Conservation (phyloP, 2,329 filamentous ascomycete species). For the Tolypocladium ophioglossoides region DNA sequence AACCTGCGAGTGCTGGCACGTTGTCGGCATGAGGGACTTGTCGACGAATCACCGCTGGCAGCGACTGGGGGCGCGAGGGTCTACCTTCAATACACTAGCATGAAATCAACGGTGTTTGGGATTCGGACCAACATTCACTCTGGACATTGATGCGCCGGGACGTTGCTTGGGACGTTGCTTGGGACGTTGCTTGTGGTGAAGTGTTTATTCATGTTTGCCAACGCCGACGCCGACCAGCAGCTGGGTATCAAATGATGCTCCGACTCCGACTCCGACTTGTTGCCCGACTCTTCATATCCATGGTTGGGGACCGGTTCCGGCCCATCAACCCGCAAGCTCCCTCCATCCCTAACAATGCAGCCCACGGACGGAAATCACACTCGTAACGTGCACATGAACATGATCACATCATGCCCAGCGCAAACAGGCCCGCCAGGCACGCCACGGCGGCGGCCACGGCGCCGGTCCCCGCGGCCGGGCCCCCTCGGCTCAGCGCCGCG, state of each 20-base stretch:
- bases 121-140: conserved; percentile 21
- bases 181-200: not conserved
- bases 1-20: conserved; percentile 15
- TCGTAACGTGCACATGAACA: not conserved
- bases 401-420: conserved; percentile 12
- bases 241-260: not conserved
- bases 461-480: conserved; percentile 11
- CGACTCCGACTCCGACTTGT: not conserved
- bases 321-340: not conserved
- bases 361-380: not conserved
- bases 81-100: conserved; percentile 27
- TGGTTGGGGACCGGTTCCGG: not conserved
- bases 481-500: conserved; percentile 8
- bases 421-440: conserved; percentile 14
- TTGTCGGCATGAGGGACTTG: conserved; percentile 7
- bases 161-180: no score
- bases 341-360: no score
- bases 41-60: conserved; percentile 17
- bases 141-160: not conserved
- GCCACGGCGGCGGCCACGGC: conserved; percentile 10
- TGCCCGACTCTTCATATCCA: not conserved
- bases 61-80: conserved; percentile 18
- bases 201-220: not conserved
- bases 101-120: conserved; percentile 33
- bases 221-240: conserved; percentile 1